Evolutionary conservation across 192 early-diverging fungal species (phyloP).

Genomic region (Backusella psychrophila): DNA sequence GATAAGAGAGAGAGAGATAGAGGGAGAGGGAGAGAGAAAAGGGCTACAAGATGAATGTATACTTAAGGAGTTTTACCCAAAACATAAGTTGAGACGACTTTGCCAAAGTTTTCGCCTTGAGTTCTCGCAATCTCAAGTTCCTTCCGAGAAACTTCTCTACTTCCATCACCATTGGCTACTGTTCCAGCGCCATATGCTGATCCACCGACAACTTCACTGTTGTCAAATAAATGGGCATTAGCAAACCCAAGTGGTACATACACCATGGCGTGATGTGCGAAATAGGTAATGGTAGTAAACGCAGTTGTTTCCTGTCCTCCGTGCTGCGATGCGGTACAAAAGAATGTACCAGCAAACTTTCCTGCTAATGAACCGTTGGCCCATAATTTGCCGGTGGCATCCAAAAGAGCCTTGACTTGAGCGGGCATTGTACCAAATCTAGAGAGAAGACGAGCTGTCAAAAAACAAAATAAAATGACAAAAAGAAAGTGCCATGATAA

Average conservation of each 20-base stretch:
- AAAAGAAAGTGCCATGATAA: no score
- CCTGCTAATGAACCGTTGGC: conserved; percentile 53
- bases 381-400: conserved; percentile 41
- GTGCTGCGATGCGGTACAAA: conserved; percentile 68
- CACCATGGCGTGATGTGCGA: conserved; percentile 76
- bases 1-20: not conserved
- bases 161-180: conserved; percentile 60
- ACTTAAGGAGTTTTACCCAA: conserved; percentile 13
- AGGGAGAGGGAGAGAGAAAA: not conserved
- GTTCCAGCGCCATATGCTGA: conserved; percentile 39
- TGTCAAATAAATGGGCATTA: conserved; percentile 22
- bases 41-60: not conserved
- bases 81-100: conserved; percentile 37
- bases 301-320: conserved; percentile 81
- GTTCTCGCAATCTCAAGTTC: conserved; percentile 58
- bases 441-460: not conserved
- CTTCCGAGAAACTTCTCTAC: conserved; percentile 56
- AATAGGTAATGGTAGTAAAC: conserved; percentile 59
- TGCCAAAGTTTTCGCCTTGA: conserved; percentile 63
- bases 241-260: conserved; percentile 70
- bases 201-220: conserved; percentile 23
- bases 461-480: not conserved
- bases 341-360: conserved; percentile 75
- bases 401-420: conserved; percentile 63
- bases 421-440: conserved; percentile 70